Evolutionary conservation across 768 basidiomycete genomes (phyloP).

Genomic region (Psilocybe azurescens): DNA sequence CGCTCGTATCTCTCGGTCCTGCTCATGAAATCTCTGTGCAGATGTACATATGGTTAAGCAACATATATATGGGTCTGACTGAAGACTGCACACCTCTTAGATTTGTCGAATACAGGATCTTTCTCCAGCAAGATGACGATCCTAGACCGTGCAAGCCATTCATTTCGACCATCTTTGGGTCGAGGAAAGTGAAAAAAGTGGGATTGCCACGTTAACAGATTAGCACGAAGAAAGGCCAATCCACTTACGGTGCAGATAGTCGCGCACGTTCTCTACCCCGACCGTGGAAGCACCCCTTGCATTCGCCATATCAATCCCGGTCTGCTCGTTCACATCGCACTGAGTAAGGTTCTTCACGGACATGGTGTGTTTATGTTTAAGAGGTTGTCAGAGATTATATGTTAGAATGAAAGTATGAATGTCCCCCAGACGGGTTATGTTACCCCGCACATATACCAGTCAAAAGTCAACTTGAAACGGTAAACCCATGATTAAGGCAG

Average conservation of each 20-base stretch:
- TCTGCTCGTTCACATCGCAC: slow-evolving; percentile 50
- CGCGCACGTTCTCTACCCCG: slow-evolving; percentile 44
- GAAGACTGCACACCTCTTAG: slow-evolving; percentile 43
- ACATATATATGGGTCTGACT: too few relatives aligned
- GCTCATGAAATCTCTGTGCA: slow-evolving; percentile 56
- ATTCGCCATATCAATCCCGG: slow-evolving; percentile 53
- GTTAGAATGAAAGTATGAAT: neutral
- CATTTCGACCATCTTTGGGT: slow-evolving; percentile 48
- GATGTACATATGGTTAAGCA: neutral
- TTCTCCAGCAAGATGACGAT: slow-evolving; percentile 51
- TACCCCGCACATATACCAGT: neutral
- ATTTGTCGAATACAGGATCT: slow-evolving; percentile 68
- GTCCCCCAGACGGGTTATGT: neutral
- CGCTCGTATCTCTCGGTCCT: slow-evolving; percentile 63
- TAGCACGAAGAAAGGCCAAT: neutral
- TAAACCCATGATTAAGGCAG: neutral
- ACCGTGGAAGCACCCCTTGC: slow-evolving; percentile 53
- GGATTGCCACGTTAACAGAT: neutral
- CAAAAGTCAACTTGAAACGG: too few relatives aligned
- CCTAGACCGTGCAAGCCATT: slow-evolving; percentile 54
- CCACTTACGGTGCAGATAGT: slow-evolving; percentile 56
- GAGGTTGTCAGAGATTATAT: neutral
- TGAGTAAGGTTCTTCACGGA: neutral
- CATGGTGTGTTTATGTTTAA: neutral
- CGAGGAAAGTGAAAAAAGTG: neutral